Percentiles rank a stretch among this genome's conserved stretches.
Evolutionary conservation across 176 grass and related monocot genomes (phyloP).

Genomic region (Triticum monococcum): DNA sequence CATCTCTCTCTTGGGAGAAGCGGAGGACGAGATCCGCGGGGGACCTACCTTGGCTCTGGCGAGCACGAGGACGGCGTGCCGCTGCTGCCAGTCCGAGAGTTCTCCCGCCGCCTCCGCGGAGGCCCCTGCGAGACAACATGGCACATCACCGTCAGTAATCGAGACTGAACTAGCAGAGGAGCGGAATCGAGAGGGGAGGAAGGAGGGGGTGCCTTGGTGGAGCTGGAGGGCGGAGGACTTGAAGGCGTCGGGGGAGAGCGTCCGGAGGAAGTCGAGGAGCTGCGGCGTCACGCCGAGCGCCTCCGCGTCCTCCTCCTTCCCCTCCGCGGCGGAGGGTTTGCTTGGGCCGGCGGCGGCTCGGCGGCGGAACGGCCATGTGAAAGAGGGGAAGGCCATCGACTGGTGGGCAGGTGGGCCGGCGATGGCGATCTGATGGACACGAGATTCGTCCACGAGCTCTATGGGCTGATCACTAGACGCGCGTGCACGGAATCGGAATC

Average conservation of each 20-base stretch:
- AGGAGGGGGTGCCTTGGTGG: slow-evolving; percentile 21
- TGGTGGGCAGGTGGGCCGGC: background rate
- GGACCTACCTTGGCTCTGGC: slow-evolving; percentile 47
- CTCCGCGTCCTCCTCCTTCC: slow-evolving; percentile 26
- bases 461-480: background rate
- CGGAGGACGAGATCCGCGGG: background rate
- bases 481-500: background rate
- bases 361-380: slow-evolving; percentile 50
- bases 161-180: background rate
- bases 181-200: background rate
- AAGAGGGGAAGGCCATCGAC: slow-evolving; percentile 32
- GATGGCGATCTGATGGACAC: background rate
- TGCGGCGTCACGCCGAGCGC: slow-evolving; percentile 63
- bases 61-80: slow-evolving; percentile 57
- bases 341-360: slow-evolving; percentile 21
- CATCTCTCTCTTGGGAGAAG: background rate
- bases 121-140: slow-evolving; percentile 10
- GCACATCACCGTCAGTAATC: background rate
- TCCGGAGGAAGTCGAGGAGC: slow-evolving; percentile 55
- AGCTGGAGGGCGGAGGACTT: slow-evolving; percentile 36
- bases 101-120: slow-evolving; percentile 16
- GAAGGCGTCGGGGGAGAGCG: slow-evolving; percentile 63
- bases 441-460: background rate
- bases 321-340: slow-evolving; percentile 1
- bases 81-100: slow-evolving; percentile 59